Conservation (phyloP, 2,329 filamentous ascomycete genomes). For the Diplodia intermedia region DNA sequence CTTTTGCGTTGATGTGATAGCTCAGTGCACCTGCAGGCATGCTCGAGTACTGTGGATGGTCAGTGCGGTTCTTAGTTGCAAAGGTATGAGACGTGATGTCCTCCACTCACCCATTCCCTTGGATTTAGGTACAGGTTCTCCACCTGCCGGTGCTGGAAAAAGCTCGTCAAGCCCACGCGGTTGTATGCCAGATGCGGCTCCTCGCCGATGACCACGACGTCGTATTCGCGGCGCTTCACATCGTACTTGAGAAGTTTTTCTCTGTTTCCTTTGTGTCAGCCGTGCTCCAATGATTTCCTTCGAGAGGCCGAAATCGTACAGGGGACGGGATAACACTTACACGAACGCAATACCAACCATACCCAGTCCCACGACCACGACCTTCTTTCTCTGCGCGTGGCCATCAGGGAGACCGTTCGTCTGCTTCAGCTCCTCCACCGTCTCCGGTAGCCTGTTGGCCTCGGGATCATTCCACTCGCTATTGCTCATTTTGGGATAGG, state of each 20-base stretch:
- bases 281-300: no score
- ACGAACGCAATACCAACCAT: conserved; percentile 94
- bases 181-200: conserved; percentile 90
- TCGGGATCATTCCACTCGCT: conserved; percentile 55
- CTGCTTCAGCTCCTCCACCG: conserved; percentile 47
- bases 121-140: conserved; percentile 91
- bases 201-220: conserved; percentile 85
- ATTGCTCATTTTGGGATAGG: conserved; percentile 48
- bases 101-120: conserved; percentile 71
- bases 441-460: conserved; percentile 55
- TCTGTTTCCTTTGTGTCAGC: conserved; percentile 53
- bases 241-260: conserved; percentile 91
- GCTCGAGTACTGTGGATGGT: conserved; percentile 65
- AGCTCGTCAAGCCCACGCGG: conserved; percentile 85
- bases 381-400: conserved; percentile 62
- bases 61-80: background rate
- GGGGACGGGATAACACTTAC: conserved; percentile 58
- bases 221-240: conserved; percentile 74
- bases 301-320: background rate
- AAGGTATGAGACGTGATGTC: background rate
- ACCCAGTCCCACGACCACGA: conserved; percentile 85
- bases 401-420: conserved; percentile 35
- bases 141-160: conserved; percentile 84
- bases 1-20: conserved; percentile 77
- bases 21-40: conserved; percentile 71